Conservation (phyloP, 331 rosid species). For the Rhamnella rubrinervis region DNA sequence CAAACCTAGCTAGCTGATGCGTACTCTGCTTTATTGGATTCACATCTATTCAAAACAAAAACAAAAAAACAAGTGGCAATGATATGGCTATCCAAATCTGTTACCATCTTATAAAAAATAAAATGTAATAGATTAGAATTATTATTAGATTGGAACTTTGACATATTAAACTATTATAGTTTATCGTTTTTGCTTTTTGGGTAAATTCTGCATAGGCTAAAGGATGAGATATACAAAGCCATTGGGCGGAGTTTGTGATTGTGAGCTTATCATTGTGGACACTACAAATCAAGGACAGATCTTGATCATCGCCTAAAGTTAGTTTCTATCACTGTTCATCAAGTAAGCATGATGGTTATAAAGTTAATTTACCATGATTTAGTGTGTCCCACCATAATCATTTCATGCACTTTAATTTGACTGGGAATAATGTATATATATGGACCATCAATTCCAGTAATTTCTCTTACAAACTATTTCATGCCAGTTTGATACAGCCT, state of each 20-base stretch:
- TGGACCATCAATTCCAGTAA: constrained; percentile 10
- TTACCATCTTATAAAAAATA: neutral
- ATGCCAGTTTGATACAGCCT: constrained; percentile 16
- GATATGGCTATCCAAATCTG: neutral
- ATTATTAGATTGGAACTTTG: neutral
- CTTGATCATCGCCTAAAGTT: neutral
- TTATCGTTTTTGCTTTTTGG: neutral
- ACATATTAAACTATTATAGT: too few relatives aligned
- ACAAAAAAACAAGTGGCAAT: neutral
- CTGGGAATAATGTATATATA: neutral
- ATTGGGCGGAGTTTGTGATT: neutral
- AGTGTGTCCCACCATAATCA: constrained; percentile 23
- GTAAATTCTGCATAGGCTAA: neutral
- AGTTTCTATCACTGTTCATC: neutral
- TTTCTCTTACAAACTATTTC: constrained; percentile 14
- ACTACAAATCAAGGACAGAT: constrained; percentile 14
- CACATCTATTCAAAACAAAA: constrained; percentile 9
- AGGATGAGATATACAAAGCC: neutral
- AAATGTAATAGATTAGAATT: too few relatives aligned
- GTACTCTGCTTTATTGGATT: constrained; percentile 19
- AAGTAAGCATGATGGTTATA: constrained; percentile 16
- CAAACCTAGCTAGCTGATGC: neutral
- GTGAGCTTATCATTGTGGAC: constrained; percentile 18
- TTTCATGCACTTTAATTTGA: constrained; percentile 29
- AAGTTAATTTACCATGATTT: constrained; percentile 19